Evolutionary conservation across 805 yeast species (phyloP).

Genomic region (Candida schatavii): DNA sequence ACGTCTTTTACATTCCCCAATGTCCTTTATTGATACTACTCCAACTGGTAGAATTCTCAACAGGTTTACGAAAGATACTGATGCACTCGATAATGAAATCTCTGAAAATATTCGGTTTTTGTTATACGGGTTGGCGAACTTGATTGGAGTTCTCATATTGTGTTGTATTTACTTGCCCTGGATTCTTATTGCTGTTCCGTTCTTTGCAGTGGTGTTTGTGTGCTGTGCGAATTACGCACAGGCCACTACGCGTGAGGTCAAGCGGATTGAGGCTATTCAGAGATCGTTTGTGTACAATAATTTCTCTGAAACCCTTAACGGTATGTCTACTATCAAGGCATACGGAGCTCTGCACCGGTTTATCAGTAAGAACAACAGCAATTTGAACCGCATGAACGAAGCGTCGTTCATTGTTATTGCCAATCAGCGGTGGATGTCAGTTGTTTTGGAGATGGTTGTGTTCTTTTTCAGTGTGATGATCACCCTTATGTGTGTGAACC

Average conservation of each 20-base stretch:
- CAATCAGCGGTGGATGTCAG: constrained; percentile 36
- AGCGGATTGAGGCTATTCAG: constrained; percentile 38
- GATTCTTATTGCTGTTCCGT: constrained; percentile 39
- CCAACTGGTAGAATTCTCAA: constrained; percentile 86
- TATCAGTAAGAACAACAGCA: constrained; percentile 21
- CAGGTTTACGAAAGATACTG: constrained; percentile 86
- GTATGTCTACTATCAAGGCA: constrained; percentile 38
- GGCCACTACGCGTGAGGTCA: constrained; percentile 37
- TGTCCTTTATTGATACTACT: constrained; percentile 79
- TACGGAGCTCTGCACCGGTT: constrained; percentile 27
- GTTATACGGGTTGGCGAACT: constrained; percentile 49
- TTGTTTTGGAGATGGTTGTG: constrained; percentile 32
- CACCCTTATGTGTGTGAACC: constrained; percentile 31
- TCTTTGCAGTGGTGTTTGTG: constrained; percentile 23
- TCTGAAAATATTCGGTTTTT: constrained; percentile 67
- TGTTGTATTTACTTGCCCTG: constrained; percentile 38
- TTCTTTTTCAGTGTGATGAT: constrained; percentile 26
- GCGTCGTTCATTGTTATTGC: constrained; percentile 35
- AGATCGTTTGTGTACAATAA: constrained; percentile 40
- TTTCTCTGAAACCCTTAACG: constrained; percentile 35
- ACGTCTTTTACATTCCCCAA: constrained; percentile 69
- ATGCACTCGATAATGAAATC: constrained; percentile 76
- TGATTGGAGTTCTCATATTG: constrained; percentile 51
- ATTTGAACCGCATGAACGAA: constrained; percentile 34
- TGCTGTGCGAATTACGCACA: constrained; percentile 32